phyloP scores from a whole-genome alignment of 2,329 filamentous ascomycete species.

The Parascedosporium putredinis region DNA sequence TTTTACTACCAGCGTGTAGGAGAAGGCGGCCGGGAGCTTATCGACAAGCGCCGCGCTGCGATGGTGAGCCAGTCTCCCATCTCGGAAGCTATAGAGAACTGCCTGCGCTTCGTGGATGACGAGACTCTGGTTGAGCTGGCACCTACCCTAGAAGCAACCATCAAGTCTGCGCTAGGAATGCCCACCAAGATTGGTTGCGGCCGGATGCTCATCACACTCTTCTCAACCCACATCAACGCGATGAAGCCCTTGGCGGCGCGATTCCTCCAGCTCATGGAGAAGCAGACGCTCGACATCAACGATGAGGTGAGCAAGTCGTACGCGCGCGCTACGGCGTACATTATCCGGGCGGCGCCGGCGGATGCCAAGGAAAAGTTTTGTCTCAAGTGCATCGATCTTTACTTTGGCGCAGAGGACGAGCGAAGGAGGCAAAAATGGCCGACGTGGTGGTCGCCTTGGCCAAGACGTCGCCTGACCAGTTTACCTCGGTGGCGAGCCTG shows the following conservation, averaged over 20 bases:
- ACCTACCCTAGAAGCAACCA: slow-evolving; percentile 61
- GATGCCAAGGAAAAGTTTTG: slow-evolving; percentile 40
- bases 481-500: slow-evolving; percentile 62
- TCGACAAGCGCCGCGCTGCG: slow-evolving; percentile 76
- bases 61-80: slow-evolving; percentile 80
- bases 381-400: slow-evolving; percentile 52
- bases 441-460: slow-evolving; percentile 77
- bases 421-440: slow-evolving; percentile 62
- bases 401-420: slow-evolving; percentile 74
- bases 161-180: slow-evolving; percentile 80
- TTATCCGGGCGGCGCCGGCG: slow-evolving; percentile 51
- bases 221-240: slow-evolving; percentile 65
- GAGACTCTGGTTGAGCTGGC: slow-evolving; percentile 65
- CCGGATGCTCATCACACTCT: slow-evolving; percentile 72
- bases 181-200: slow-evolving; percentile 90
- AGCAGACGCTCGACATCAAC: slow-evolving; percentile 79
- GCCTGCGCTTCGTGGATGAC: slow-evolving; percentile 73
- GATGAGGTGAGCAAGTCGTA: slow-evolving; percentile 89
- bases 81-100: slow-evolving; percentile 84
- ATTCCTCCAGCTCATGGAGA: slow-evolving; percentile 69
- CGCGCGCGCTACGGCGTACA: slow-evolving; percentile 75
- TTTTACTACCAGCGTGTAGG: slow-evolving; percentile 87
- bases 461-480: slow-evolving; percentile 81
- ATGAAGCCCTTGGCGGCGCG: slow-evolving; percentile 65
- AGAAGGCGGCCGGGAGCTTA: slow-evolving; percentile 76